phyloP scores from a whole-genome alignment of 2,329 filamentous ascomycete genomes.

The Xylariomycetidae sp. region DNA sequence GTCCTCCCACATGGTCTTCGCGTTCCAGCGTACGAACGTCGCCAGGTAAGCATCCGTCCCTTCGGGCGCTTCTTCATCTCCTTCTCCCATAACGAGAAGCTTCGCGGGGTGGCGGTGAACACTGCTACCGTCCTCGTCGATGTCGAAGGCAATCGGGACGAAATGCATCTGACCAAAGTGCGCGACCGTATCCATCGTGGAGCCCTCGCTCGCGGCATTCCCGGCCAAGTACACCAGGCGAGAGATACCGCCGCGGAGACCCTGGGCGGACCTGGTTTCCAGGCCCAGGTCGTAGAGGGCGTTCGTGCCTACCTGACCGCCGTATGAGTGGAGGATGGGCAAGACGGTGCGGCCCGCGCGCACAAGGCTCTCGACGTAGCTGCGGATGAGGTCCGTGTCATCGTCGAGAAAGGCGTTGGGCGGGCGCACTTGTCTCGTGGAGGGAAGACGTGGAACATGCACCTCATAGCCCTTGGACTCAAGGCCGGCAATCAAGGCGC shows the following conservation, averaged over 20 bases:
- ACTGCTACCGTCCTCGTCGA: constrained; percentile 8
- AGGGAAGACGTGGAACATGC: constrained; percentile 10
- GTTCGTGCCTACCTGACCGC: constrained; percentile 23
- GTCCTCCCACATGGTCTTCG: constrained; percentile 11
- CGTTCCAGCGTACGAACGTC: constrained; percentile 13
- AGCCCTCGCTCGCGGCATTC: constrained; percentile 7
- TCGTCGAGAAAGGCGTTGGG: constrained; percentile 16
- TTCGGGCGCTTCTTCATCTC: constrained; percentile 3
- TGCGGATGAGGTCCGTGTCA: constrained; percentile 16
- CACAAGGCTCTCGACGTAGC: constrained; percentile 15
- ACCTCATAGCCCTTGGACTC: constrained; percentile 11
- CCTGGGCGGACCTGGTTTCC: constrained; percentile 8
- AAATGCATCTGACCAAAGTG: constrained; percentile 9
- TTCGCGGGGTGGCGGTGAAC: constrained; percentile 6
- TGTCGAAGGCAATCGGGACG: constrained; percentile 6
- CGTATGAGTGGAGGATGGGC: constrained; percentile 22
- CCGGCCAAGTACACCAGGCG: constrained; percentile 19
- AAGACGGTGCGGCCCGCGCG: constrained; percentile 13
- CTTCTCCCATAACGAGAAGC: constrained; percentile 4
- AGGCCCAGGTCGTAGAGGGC: constrained; percentile 15
- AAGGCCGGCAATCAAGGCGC: constrained; percentile 7
- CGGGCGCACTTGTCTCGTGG: constrained; percentile 13
- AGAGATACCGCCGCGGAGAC: constrained; percentile 16
- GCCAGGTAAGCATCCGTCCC: constrained; percentile 5
- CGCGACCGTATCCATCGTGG: constrained; percentile 8